A percentile compares a stretch with the other conserved stretches of the same genome.
Conservation (phyloP, 306 rosid species). For the Ormosia semicastrata region DNA sequence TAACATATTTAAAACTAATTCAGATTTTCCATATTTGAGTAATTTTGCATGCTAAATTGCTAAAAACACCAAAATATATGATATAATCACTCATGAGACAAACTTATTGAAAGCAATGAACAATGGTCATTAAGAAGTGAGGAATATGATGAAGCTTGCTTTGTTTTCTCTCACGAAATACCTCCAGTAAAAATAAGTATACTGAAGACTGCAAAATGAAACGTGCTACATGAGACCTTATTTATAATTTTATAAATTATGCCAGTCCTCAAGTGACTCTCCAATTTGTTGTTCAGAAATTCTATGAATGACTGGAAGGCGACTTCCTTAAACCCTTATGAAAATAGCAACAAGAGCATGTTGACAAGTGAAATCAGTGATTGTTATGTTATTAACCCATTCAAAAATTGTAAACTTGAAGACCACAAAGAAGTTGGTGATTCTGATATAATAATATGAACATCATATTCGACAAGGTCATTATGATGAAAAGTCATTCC, state of each 20-base stretch:
- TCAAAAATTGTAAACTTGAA: neutral
- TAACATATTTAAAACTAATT: neutral
- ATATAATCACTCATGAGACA: neutral
- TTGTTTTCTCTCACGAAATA: neutral
- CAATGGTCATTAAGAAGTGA: neutral
- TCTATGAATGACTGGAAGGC: neutral
- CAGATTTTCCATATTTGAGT: neutral
- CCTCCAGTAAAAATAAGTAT: neutral
- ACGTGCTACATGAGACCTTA: neutral
- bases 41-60: neutral
- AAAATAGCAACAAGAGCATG: neutral
- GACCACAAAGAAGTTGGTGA: neutral
- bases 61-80: neutral
- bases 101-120: neutral
- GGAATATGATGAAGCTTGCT: neutral
- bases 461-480: neutral
- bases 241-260: neutral
- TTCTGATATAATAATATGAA: neutral
- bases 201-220: neutral
- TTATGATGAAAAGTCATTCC: neutral
- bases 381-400: neutral
- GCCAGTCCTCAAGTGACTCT: neutral
- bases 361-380: neutral
- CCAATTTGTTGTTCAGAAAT: neutral
- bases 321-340: neutral